These are phyloP conservation scores for Citrus mangshanensis DNA, from an alignment of 345 rosid species.

Conservation along the genomic window DNA sequence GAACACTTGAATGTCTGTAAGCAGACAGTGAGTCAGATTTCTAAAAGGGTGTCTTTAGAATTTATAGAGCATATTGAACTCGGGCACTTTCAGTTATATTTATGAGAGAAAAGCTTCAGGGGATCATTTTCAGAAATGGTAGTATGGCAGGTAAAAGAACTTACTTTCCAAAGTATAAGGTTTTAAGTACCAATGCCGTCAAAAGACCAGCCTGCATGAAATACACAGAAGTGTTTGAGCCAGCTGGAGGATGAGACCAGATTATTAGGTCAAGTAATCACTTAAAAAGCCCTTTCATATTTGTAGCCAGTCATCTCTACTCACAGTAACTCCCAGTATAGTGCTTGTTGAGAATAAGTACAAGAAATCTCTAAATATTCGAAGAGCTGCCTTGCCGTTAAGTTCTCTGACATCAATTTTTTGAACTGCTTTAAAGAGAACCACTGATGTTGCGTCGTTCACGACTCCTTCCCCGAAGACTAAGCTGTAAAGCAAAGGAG, in stretches of 20 bases:
- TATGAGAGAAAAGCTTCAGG: neutral
- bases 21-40: slow-evolving; percentile 7
- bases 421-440: slow-evolving; percentile 77
- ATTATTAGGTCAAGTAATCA: neutral
- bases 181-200: slow-evolving; percentile 62
- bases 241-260: neutral
- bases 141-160: neutral
- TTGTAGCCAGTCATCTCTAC: slow-evolving; percentile 16
- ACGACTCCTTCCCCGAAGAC: slow-evolving; percentile 97
- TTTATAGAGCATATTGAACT: neutral
- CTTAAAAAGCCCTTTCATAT: neutral
- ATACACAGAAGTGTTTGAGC: neutral
- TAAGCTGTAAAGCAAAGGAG: slow-evolving; percentile 76
- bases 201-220: slow-evolving; percentile 65
- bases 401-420: slow-evolving; percentile 58
- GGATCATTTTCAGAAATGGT: neutral
- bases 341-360: slow-evolving; percentile 83
- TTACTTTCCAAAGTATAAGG: slow-evolving; percentile 68
- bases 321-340: slow-evolving; percentile 61
- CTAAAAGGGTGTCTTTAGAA: neutral
- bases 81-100: neutral
- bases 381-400: slow-evolving; percentile 39
- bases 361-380: slow-evolving; percentile 54
- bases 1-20: slow-evolving; percentile 69
- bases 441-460: slow-evolving; percentile 89